These are phyloP conservation scores for Cytospora chrysosperma DNA, from an alignment of 2,329 filamentous ascomycete species.

Conservation along the genomic window DNA sequence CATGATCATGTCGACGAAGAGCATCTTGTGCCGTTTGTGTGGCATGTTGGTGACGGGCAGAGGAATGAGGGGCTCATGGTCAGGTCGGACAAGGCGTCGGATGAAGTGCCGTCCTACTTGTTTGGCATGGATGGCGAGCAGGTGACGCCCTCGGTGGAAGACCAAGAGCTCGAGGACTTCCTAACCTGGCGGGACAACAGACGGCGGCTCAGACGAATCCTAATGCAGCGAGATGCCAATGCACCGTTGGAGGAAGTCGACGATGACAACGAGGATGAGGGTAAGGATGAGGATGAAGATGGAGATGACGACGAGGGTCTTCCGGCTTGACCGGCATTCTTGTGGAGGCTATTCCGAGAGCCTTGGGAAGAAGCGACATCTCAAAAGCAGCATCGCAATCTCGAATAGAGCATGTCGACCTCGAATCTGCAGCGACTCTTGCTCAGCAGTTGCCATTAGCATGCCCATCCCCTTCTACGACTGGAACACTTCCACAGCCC, in stretches of 20 bases:
- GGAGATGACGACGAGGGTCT: not conserved
- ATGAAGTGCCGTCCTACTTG: conserved; percentile 47
- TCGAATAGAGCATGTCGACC: not conserved
- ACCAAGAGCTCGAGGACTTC: conserved; percentile 51
- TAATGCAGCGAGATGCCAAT: conserved; percentile 46
- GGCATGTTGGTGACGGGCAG: conserved; percentile 61
- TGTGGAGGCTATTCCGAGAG: not conserved
- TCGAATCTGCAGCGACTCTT: not conserved
- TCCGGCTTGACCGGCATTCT: not conserved
- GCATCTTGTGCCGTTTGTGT: conserved; percentile 54
- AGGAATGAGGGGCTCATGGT: conserved; percentile 37
- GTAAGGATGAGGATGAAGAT: conserved; percentile 27
- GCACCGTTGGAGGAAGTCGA: conserved; percentile 43
- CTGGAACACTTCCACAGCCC: not conserved
- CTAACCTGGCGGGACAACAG: conserved; percentile 45
- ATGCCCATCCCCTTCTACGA: not conserved
- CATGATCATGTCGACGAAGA: conserved; percentile 50
- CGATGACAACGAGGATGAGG: conserved; percentile 28
- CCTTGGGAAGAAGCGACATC: not conserved
- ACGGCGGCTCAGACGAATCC: conserved; percentile 43
- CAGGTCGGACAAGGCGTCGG: conserved; percentile 13
- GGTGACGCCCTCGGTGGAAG: conserved; percentile 57
- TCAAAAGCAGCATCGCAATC: not conserved
- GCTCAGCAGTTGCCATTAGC: not conserved
- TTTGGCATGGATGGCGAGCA: conserved; percentile 52